Conservation (phyloP, 768 basidiomycete genomes). For the Termitomyces sp. region DNA sequence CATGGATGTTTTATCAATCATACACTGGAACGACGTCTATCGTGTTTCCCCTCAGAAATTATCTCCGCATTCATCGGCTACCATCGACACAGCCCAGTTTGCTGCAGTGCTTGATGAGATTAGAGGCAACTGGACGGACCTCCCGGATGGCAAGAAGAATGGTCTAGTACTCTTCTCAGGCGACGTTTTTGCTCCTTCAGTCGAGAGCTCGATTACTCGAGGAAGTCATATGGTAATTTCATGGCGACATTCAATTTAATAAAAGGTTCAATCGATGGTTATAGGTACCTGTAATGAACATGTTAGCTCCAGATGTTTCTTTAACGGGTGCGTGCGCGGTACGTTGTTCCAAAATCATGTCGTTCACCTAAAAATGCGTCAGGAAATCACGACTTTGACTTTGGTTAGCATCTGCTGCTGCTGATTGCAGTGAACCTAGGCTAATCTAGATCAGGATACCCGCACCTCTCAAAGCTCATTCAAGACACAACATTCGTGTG, state of each 20-base stretch:
- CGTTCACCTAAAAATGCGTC: background rate
- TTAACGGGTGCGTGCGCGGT: slow-evolving; percentile 57
- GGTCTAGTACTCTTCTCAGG: slow-evolving; percentile 85
- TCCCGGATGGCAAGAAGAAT: slow-evolving; percentile 47
- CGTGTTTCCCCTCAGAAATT: slow-evolving; percentile 74
- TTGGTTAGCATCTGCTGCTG: slow-evolving; percentile 37
- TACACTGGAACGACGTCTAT: slow-evolving; percentile 84
- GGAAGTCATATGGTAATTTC: slow-evolving; percentile 80
- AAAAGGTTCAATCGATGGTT: background rate
- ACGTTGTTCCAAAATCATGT: background rate
- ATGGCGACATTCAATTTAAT: background rate
- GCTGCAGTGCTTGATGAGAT: slow-evolving; percentile 62
- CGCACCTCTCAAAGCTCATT: slow-evolving; percentile 61
- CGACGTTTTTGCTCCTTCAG: slow-evolving; percentile 82
- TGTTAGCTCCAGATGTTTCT: slow-evolving; percentile 71
- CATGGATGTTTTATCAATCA: slow-evolving; percentile 28
- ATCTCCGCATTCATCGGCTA: slow-evolving; percentile 41
- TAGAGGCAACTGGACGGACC: slow-evolving; percentile 48
- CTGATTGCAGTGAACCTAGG: background rate
- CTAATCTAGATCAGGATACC: slow-evolving; percentile 41
- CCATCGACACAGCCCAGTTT: slow-evolving; percentile 87
- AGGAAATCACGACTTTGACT: slow-evolving; percentile 96
- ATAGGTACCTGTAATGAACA: slow-evolving; percentile 83
- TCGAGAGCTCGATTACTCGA: slow-evolving; percentile 83
- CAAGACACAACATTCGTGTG: slow-evolving; percentile 70